phyloP scores from a whole-genome alignment of 2,329 filamentous ascomycete genomes.

The Apiospora marii region DNA sequence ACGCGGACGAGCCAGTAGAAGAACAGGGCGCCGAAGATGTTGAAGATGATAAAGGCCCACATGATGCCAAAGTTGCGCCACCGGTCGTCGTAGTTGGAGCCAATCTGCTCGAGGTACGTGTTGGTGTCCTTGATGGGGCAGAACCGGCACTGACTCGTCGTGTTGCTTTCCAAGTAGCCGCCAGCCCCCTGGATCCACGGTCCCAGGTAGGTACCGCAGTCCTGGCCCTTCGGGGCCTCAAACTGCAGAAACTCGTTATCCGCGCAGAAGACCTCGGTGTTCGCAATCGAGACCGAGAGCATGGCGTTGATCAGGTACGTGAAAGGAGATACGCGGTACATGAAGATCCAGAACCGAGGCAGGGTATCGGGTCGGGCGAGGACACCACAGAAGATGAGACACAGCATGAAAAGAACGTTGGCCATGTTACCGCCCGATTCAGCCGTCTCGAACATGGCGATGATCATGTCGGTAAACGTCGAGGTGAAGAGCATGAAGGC shows the following conservation, averaged over 20 bases:
- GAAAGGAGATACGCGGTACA: conserved; percentile 75
- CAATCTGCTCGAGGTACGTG: conserved; percentile 43
- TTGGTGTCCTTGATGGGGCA: conserved; percentile 45
- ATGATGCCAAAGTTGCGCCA: conserved; percentile 64
- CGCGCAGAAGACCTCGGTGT: conserved; percentile 65
- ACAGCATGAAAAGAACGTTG: conserved; percentile 74
- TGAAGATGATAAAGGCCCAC: conserved; percentile 60
- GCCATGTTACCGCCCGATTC: conserved; percentile 78
- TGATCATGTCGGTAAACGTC: conserved; percentile 79
- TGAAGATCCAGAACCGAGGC: conserved; percentile 77
- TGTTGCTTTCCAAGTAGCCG: conserved; percentile 51
- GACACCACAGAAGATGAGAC: conserved; percentile 77
- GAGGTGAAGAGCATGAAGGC: conserved; percentile 79
- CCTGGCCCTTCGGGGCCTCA: conserved; percentile 58
- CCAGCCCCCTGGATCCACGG: conserved; percentile 53
- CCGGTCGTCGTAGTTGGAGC: conserved; percentile 53
- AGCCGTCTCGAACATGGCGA: conserved; percentile 75
- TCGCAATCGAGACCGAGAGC: conserved; percentile 67
- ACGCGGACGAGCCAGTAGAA: conserved; percentile 57
- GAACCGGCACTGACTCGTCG: conserved; percentile 52
- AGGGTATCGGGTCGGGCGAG: conserved; percentile 66
- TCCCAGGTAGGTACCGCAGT: conserved; percentile 62
- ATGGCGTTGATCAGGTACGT: conserved; percentile 75
- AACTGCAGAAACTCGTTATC: conserved; percentile 69
- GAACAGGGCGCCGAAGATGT: conserved; percentile 55